Base-by-base conservation (phyloP, 768 basidiomycete species). In the Phanerochaete sordida region DNA sequence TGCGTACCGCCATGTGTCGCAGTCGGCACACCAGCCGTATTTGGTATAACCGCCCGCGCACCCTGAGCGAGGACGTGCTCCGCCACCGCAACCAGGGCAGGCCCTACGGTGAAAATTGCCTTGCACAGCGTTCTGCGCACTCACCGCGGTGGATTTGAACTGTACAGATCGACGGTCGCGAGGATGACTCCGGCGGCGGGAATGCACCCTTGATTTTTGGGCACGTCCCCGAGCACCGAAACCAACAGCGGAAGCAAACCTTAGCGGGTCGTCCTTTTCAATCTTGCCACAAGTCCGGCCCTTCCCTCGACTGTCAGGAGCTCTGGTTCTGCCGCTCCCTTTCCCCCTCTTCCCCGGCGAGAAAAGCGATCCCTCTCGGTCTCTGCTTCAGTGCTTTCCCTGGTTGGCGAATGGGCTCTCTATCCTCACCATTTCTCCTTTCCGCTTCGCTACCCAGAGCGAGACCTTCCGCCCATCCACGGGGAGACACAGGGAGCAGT, bases 171-270 rank as follows among this genome's bases (percentile, higher is more conserved):
- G 61, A 65, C 61, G 62, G 61, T 59, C 63, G 62, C 65, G 51
- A 35, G 49, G 57, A 53, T 57, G 43, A 30, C 56, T 24, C 28
- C 60, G 56, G n/a, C 30, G 28, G 37, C 50, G 60, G 50, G 43
- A 47, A 57, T 62, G 60, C 39, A 58, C 57, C 61, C 61, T 66
- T 63, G 66, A 63, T 63, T 66, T 65, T 68, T 58, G 64, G 64
- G 33, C 57, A 49, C 35, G 61, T 39, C 48, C 65, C 63, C 62
- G 63, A 62, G 65, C 56, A 62, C 60, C 49, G 57, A 61, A 55
- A 56, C 52, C 61, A 60, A 58, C 56, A 66, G 69, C 73, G 73
- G 73, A 71, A 72, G 70, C 73, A 74, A 74, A 73, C 69, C 68
- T 71, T 70, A 68, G 62, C 63, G 64, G 66, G 57, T 60, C 62